Evolutionary conservation across 2,329 filamentous ascomycete species (phyloP).

Genomic region (Claviceps sp.): DNA sequence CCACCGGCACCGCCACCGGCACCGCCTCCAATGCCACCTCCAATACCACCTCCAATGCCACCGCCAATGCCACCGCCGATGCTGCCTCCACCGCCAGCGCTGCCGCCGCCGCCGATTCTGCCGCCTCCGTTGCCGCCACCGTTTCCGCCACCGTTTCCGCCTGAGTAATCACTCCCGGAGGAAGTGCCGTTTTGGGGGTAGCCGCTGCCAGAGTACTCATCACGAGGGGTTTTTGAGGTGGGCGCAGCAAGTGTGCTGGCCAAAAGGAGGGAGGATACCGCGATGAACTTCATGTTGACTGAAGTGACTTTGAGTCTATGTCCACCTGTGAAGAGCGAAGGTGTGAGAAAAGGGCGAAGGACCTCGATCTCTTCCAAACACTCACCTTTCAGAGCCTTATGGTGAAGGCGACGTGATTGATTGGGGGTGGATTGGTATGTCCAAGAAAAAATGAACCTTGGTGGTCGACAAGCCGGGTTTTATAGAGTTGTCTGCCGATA

Average conservation of each 20-base stretch:
- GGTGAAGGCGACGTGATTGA: neutral
- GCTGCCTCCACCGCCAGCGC: neutral
- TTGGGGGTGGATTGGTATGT: neutral
- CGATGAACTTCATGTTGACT: conserved; percentile 9
- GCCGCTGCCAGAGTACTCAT: neutral
- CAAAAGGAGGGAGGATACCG: conserved; percentile 7
- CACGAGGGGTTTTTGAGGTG: neutral
- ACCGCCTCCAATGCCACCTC: neutral
- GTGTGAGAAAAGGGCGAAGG: neutral
- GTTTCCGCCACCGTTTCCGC: neutral
- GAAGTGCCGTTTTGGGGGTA: neutral
- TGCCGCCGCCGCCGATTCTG: neutral
- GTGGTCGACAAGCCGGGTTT: neutral
- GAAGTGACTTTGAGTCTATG: neutral
- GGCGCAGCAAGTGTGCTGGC: conserved; percentile 9
- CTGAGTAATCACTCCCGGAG: neutral
- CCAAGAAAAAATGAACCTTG: neutral
- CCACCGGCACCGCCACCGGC: neutral
- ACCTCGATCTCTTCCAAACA: neutral
- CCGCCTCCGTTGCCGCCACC: neutral
- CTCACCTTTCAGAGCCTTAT: neutral
- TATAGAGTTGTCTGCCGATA: neutral
- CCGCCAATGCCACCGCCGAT: neutral
- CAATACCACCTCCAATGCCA: neutral
- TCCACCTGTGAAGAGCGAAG: neutral